phyloP scores from a whole-genome alignment of 371 early-diverging fungal species.

The Apophysomyces elegans region DNA sequence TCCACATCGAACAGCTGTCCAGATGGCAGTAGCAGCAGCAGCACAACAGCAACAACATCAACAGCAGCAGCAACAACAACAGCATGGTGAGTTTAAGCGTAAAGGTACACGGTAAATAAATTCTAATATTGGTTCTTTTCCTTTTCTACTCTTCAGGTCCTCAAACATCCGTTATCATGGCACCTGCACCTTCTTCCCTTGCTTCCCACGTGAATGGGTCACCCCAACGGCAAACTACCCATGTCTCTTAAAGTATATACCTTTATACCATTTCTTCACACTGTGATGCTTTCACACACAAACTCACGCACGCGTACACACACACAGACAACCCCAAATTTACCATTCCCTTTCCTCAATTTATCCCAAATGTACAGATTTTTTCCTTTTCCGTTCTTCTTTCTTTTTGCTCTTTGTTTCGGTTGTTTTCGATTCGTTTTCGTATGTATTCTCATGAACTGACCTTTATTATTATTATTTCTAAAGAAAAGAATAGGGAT shows the following conservation, averaged over 20 bases:
- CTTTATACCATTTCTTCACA: not conserved
- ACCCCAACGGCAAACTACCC: slow-evolving; percentile 2
- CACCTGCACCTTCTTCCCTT: not conserved
- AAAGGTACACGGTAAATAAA: too few species aligned
- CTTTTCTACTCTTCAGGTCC: not conserved
- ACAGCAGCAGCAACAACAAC: not conserved
- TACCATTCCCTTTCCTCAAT: not conserved
- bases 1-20: slow-evolving; percentile 38
- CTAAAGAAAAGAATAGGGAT: too few species aligned
- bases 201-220: slow-evolving; percentile 7
- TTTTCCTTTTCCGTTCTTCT: not conserved
- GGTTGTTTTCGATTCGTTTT: not conserved
- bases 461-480: not conserved
- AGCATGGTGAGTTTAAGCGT: not conserved
- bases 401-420: not conserved
- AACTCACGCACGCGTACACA: too few species aligned
- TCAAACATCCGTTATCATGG: not conserved
- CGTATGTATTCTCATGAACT: slow-evolving; percentile 6
- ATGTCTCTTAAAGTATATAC: not conserved
- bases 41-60: slow-evolving; percentile 26
- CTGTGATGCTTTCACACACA: not conserved
- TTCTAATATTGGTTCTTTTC: too few species aligned
- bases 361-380: not conserved
- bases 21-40: slow-evolving; percentile 40
- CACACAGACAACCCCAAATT: not conserved